Conservation (phyloP, 352 stramenopile species). For the Phytopythium boreale region DNA sequence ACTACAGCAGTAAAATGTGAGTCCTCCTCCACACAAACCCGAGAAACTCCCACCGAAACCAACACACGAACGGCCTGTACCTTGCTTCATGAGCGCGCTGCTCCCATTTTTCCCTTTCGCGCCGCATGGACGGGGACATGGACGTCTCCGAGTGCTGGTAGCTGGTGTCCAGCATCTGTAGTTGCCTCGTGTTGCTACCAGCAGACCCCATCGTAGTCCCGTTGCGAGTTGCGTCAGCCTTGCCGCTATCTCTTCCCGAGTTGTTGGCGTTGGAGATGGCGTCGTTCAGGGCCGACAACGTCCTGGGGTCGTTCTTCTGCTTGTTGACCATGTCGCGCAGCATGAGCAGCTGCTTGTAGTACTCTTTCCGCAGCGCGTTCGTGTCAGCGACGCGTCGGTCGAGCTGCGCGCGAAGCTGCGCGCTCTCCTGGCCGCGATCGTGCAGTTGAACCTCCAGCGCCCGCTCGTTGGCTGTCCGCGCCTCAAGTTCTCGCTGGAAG, state of each 20-base stretch:
- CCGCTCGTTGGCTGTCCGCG: not conserved
- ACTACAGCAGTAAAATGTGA: conserved; percentile 7
- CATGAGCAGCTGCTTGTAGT: conserved; percentile 72
- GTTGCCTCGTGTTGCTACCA: not conserved
- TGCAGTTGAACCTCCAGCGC: conserved; percentile 22
- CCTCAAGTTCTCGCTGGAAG: conserved; percentile 37
- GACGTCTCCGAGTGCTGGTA: not conserved
- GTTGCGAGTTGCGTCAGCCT: not conserved
- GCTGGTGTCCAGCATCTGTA: not conserved
- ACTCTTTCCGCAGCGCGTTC: conserved; percentile 64
- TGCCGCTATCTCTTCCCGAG: not conserved
- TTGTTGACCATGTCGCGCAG: conserved; percentile 63
- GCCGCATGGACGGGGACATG: conserved; percentile 19
- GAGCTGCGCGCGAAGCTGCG: conserved; percentile 50
- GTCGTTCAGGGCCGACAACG: conserved; percentile 52
- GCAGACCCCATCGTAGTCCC: not conserved
- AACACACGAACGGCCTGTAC: conserved; percentile 10
- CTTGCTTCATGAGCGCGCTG: conserved; percentile 44
- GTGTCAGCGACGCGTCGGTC: conserved; percentile 62
- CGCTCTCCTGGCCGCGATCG: conserved; percentile 28
- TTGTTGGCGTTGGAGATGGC: conserved; percentile 36
- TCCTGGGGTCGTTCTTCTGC: conserved; percentile 45
- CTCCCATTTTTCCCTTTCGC: conserved; percentile 71
- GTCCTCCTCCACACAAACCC: too few species aligned
- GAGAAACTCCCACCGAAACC: too few species aligned